Base-by-base conservation (phyloP, 768 basidiomycete species). In the Fistulinella prunicolor region DNA sequence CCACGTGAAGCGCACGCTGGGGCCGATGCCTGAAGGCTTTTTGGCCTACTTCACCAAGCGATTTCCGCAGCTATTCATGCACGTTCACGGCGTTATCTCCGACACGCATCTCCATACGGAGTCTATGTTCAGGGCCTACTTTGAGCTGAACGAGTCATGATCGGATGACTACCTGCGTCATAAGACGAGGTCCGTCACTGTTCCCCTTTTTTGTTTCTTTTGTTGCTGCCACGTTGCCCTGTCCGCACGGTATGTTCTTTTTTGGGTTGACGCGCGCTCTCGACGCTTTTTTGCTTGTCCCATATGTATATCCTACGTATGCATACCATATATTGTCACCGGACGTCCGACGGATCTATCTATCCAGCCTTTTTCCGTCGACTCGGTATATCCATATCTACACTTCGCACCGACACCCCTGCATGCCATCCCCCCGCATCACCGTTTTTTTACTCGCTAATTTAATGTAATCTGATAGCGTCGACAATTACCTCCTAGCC, bases 1-100 rank as follows among this genome's bases (percentile, higher is more conserved):
- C 54, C 82, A 86, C 56, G 90, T 92, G 44, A 94, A 90, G 62
- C 81, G 86, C 35, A 83, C 89, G 68, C 75, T 98, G 9, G 94
- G 95, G 5, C 76, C 87, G 12, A 86, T 98, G 77, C 96, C 96
- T 0, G 85, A 87, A 52, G 95, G 95, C 10, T 98, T 89, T 74
- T 69, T 99, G 44, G 72, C 77, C 1, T 99, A 98, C 68, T 99
- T 98, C 64, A 97, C 95, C 3, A 77, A 82, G 24, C 83, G 94
- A n/a, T 98, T 87, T 71, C 96, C 96, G 13, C 74, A 71, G 14
- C 77, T 98, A 9, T 92, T 99, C 77, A 72, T 97, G 41, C 94
- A 97, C 64, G 94, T 97, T 19, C 87, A 95, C 59, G 66, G 73
- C n/a, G 90, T 94, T 58, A 77, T 99, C 55, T 76, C 78, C 9